Base-by-base conservation (phyloP, 805 yeast species). In the Torulaspora delbrueckii region DNA sequence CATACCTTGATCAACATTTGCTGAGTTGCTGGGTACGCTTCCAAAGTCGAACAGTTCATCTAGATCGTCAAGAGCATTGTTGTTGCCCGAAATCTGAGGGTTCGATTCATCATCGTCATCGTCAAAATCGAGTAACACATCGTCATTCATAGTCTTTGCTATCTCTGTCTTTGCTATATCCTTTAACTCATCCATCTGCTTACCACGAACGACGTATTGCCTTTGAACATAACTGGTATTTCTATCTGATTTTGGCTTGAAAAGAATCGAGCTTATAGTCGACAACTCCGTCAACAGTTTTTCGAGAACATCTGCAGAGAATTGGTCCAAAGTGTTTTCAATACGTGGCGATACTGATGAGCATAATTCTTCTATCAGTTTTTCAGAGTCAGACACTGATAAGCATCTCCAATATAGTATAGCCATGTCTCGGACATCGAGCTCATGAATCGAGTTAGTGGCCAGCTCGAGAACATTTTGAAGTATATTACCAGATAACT, bases 201-300 rank as follows among this genome's bases (percentile, higher is more conserved):
- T 78, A 34, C 73, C 72, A 43, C 72, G 73, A 7, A 67, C 57
- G 7, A 58, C 54, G 35, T 60, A 65, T n/a, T 58, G 55, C 9
- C 54, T 55, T 49, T 72, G 70, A 19, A 68, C 61, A 45, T 63
- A 67, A 23, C 70, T 67, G 8, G 67, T 71, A 23, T 66, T 72
- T n/a, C 69, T 65, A 57, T 84, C 84, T 14, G 78, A 70, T 4
- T 86, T 79, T 9, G 97, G 96, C 60, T 84, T 84, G 66, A 85
- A 95, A 60, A 87, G 87, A 2, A 93, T 93, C 0, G 97, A 87
- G 31, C 96, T 82, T 50, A 93, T 74, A 7, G 93, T 84, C 2
- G 95, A 82, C 45, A 91, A 68, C 60, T 91, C 96, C n/a, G 70
- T 62, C 25, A 91, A 60, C 40, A 93, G 73, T 51, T 79, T 82